Evolutionary conservation across 2,329 filamentous ascomycete species (phyloP).

Genomic region (Cordyceps sp.): DNA sequence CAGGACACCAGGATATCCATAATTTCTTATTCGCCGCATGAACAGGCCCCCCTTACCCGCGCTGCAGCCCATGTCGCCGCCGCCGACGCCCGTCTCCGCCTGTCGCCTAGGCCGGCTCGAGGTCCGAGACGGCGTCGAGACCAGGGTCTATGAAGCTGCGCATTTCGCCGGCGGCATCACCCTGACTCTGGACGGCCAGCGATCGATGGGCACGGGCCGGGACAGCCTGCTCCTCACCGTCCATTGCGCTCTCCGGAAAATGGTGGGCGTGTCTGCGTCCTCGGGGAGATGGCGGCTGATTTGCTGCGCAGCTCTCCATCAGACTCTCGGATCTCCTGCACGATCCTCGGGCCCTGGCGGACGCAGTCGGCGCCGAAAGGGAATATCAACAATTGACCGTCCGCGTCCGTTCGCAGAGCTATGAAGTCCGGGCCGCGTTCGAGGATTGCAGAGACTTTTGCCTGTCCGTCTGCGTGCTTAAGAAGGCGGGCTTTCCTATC

Average conservation of each 20-base stretch:
- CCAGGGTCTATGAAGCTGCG: slow-evolving; percentile 8
- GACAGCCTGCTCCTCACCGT: slow-evolving; percentile 11
- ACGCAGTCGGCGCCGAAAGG: slow-evolving; percentile 9
- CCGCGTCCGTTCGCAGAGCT: slow-evolving; percentile 8
- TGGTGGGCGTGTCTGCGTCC: slow-evolving; percentile 9
- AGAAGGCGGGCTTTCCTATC: slow-evolving; percentile 13
- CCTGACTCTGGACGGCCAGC: slow-evolving; percentile 12
- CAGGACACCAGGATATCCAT: background rate
- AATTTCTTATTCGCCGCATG: background rate
- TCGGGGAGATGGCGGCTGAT: background rate
- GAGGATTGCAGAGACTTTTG: slow-evolving; percentile 15
- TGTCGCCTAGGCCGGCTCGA: slow-evolving; percentile 14
- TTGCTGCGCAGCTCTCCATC: slow-evolving; percentile 11
- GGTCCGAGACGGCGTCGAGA: slow-evolving; percentile 8
- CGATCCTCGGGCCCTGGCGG: slow-evolving; percentile 1
- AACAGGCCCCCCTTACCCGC: background rate
- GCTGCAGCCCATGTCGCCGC: slow-evolving; percentile 8
- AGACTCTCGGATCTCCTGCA: slow-evolving; percentile 11
- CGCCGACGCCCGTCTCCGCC: slow-evolving; percentile 12
- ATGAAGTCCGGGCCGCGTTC: slow-evolving; percentile 12
- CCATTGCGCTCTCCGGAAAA: slow-evolving; percentile 7
- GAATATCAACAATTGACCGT: slow-evolving; percentile 9
- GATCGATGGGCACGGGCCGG: slow-evolving; percentile 2
- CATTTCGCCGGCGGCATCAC: slow-evolving; percentile 8
- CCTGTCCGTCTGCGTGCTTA: slow-evolving; percentile 14